phyloP scores from a whole-genome alignment of 2,329 filamentous ascomycete species.

The Myriosclerotinia duriaeana region DNA sequence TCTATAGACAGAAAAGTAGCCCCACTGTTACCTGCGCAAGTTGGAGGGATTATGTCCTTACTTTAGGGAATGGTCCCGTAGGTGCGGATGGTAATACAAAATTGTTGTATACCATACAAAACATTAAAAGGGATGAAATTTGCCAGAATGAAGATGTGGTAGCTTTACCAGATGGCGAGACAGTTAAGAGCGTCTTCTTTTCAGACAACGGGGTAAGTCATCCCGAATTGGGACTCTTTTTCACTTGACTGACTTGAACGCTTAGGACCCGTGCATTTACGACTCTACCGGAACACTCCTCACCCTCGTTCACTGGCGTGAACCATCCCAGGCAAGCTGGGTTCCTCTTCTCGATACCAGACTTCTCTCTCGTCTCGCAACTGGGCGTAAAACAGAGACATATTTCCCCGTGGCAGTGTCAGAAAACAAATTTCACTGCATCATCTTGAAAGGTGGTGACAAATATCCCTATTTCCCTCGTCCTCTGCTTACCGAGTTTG shows the following conservation, averaged over 20 bases:
- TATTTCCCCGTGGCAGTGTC: slow-evolving; percentile 97
- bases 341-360: slow-evolving; percentile 89
- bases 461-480: slow-evolving; percentile 90
- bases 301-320: slow-evolving; percentile 87
- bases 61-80: slow-evolving; percentile 87
- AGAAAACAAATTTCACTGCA: slow-evolving; percentile 91
- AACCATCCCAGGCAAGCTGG: slow-evolving; percentile 82
- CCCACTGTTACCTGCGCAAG: slow-evolving; percentile 91
- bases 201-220: slow-evolving; percentile 79
- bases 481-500: slow-evolving; percentile 88
- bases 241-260: slow-evolving; percentile 18
- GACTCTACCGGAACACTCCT: slow-evolving; percentile 88
- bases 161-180: slow-evolving; percentile 72
- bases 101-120: slow-evolving; percentile 88
- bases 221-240: not conserved
- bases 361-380: slow-evolving; percentile 75
- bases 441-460: slow-evolving; percentile 95
- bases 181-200: slow-evolving; percentile 83
- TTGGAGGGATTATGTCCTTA: slow-evolving; percentile 95
- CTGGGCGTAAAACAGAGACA: slow-evolving; percentile 79
- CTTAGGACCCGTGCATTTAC: slow-evolving; percentile 89
- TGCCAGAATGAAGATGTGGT: slow-evolving; percentile 93
- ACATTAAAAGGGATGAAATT: slow-evolving; percentile 90
- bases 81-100: slow-evolving; percentile 74
- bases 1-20: slow-evolving; percentile 87